Conservation (phyloP, 192 early-diverging fungal species). For the Coemansia biformis region DNA sequence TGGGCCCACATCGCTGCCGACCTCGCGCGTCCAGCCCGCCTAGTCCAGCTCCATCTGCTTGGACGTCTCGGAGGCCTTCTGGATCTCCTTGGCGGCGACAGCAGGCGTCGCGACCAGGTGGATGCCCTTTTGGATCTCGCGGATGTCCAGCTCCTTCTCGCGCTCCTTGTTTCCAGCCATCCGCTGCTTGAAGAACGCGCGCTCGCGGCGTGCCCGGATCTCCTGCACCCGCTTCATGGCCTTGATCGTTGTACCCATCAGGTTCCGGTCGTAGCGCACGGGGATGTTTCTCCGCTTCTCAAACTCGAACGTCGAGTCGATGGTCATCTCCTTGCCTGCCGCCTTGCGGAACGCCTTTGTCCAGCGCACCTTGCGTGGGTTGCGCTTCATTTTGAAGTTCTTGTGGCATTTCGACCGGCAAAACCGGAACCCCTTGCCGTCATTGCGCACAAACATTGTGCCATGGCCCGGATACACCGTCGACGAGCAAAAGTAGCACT, state of each 20-base stretch:
- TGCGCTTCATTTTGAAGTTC: conserved; percentile 99
- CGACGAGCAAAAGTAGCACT: conserved; percentile 98
- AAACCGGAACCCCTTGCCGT: conserved; percentile 92
- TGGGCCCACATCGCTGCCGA: neutral
- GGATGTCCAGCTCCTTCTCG: conserved; percentile 69
- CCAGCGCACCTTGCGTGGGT: conserved; percentile 99
- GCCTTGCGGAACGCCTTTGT: conserved; percentile 99
- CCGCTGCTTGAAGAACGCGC: conserved; percentile 88
- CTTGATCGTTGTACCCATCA: conserved; percentile 96
- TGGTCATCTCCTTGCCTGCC: conserved; percentile 98
- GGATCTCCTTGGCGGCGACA: conserved; percentile 34
- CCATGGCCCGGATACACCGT: conserved; percentile 98
- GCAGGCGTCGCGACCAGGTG: conserved; percentile 64
- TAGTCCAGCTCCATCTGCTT: conserved; percentile 51
- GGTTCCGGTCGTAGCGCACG: conserved; percentile 93
- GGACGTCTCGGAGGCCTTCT: conserved; percentile 38
- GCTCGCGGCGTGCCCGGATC: conserved; percentile 88
- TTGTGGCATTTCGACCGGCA: conserved; percentile 99
- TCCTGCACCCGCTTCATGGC: conserved; percentile 97
- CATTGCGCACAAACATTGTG: conserved; percentile 97
- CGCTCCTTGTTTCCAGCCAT: conserved; percentile 83
- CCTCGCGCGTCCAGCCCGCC: neutral
- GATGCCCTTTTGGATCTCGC: conserved; percentile 78
- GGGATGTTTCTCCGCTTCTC: conserved; percentile 98
- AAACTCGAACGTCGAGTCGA: conserved; percentile 96